Conservation (phyloP, 2,329 filamentous ascomycete species). For the Elsinoe perseae region DNA sequence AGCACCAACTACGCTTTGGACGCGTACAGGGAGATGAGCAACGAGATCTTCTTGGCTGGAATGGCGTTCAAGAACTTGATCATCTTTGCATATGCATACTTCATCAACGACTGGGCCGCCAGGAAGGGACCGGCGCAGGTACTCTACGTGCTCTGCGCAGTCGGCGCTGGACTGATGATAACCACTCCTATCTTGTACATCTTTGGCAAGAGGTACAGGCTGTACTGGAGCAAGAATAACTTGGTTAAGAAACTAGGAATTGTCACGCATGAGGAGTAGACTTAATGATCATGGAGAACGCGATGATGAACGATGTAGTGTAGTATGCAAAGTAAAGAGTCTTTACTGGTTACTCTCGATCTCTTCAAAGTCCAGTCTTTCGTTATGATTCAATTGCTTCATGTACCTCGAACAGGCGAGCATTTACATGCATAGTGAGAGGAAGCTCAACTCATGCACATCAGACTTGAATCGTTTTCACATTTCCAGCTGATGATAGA, state of each 20-base stretch:
- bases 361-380: too few relatives aligned
- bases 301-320: neutral
- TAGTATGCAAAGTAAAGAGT: neutral
- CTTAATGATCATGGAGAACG: neutral
- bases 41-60: conserved; percentile 38
- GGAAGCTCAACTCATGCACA: too few relatives aligned
- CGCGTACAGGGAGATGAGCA: conserved; percentile 35
- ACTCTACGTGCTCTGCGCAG: conserved; percentile 34
- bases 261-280: conserved; percentile 16
- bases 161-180: conserved; percentile 12
- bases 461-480: too few relatives aligned
- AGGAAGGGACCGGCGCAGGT: conserved; percentile 30
- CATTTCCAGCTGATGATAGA: too few relatives aligned
- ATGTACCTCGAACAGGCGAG: too few relatives aligned
- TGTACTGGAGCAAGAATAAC: conserved; percentile 16
- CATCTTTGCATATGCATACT: conserved; percentile 38
- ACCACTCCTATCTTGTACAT: conserved; percentile 11
- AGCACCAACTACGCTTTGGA: conserved; percentile 34
- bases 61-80: conserved; percentile 41
- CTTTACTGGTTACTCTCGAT: too few relatives aligned
- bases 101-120: conserved; percentile 38
- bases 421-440: too few relatives aligned
- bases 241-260: conserved; percentile 14
- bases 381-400: too few relatives aligned
- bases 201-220: conserved; percentile 16